phyloP scores from a whole-genome alignment of 2,329 filamentous ascomycete genomes.

The Colletotrichum theobromicola region DNA sequence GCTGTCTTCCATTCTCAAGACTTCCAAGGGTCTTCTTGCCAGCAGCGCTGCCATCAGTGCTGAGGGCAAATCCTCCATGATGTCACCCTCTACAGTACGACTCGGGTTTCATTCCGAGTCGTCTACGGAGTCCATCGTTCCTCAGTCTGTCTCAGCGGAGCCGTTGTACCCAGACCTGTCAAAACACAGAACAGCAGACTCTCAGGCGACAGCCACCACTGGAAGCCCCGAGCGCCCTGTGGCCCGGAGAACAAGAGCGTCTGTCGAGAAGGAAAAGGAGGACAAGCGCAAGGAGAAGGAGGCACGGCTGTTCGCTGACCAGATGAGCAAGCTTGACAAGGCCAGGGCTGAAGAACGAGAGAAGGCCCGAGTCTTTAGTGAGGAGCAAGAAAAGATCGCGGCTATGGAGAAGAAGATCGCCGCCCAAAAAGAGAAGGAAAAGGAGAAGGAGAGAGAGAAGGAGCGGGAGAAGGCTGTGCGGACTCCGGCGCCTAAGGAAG shows the following conservation, averaged over 20 bases:
- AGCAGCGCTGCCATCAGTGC: conserved; percentile 72
- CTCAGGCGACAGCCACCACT: conserved; percentile 27
- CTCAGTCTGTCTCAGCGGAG: conserved; percentile 33
- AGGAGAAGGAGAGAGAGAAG: conserved; percentile 21
- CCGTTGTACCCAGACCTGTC: conserved; percentile 52
- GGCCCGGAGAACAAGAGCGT: conserved; percentile 60
- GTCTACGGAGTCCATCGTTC: conserved; percentile 55
- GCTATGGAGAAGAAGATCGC: conserved; percentile 58
- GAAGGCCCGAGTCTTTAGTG: conserved; percentile 65
- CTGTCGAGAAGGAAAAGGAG: conserved; percentile 65
- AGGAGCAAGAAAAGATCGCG: conserved; percentile 61
- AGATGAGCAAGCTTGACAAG: conserved; percentile 68
- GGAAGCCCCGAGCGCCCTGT: conserved; percentile 50
- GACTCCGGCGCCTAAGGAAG: conserved; percentile 40
- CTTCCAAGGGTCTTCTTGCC: conserved; percentile 83
- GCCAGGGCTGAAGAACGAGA: conserved; percentile 73
- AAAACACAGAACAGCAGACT: conserved; percentile 35
- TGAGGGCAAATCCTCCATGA: conserved; percentile 62
- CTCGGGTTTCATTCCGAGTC: conserved; percentile 47
- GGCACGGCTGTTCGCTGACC: conserved; percentile 63
- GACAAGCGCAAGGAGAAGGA: conserved; percentile 73
- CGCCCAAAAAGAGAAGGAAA: conserved; percentile 59
- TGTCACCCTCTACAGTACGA: conserved; percentile 58
- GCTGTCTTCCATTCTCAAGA: conserved; percentile 88
- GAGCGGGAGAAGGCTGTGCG: conserved; percentile 20